Evolutionary conservation across 148 eudicot genomes (phyloP).

Genomic region (Rhododendron ovatum): DNA sequence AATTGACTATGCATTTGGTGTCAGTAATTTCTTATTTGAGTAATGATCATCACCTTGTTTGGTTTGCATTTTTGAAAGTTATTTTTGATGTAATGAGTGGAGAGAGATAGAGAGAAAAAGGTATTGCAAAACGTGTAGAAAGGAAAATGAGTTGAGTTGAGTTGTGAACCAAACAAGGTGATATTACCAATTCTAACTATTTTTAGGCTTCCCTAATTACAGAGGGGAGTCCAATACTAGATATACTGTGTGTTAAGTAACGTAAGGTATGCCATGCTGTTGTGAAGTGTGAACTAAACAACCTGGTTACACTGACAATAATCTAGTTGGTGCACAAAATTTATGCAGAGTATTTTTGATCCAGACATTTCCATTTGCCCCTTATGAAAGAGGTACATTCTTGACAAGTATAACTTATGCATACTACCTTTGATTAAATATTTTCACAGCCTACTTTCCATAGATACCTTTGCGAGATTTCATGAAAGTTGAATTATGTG

Average conservation of each 20-base stretch:
- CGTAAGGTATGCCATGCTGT: background rate
- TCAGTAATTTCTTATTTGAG: background rate
- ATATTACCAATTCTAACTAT: too few species aligned
- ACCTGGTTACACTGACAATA: background rate
- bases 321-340: background rate
- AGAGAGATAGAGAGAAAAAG: too few species aligned
- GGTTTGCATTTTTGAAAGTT: too few species aligned
- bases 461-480: background rate
- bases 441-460: background rate
- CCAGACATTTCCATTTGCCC: conserved; percentile 1
- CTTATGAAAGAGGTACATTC: background rate
- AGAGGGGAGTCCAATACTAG: background rate
- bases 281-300: background rate
- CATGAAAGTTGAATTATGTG: background rate
- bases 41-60: background rate
- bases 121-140: too few species aligned
- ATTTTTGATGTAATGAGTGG: too few species aligned
- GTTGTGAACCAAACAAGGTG: too few species aligned
- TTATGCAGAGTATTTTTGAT: background rate
- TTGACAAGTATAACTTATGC: background rate
- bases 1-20: background rate
- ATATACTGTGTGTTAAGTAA: background rate
- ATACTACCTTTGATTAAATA: background rate
- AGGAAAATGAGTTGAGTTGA: too few species aligned
- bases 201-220: background rate